Evolutionary conservation across 176 grass and related monocot species (phyloP), one percentile per base, ranked within the genome.

Genomic region (Ampelocalamus luodianensis): DNA sequence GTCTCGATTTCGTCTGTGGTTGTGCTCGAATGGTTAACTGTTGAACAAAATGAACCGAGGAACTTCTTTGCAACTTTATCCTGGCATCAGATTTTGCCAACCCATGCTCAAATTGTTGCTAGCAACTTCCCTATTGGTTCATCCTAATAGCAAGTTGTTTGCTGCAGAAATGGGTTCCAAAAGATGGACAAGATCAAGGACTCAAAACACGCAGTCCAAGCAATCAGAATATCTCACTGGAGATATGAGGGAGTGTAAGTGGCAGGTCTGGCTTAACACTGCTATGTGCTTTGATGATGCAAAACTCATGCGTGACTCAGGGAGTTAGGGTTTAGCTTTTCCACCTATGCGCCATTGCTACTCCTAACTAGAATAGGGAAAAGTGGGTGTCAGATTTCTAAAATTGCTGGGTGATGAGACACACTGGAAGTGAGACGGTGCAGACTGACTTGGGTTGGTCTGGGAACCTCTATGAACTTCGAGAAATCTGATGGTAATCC

Each of bases 101-200:
- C 20, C 20, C 4, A 17, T 20, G 45, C 77, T 68, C 16, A 50
- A 37, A 58, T 48, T 23, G 44, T 76, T 10, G 4, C 48, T 81
- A 8, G 32, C 32, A 2, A 2, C 34, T 70, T 63, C n/a, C n/a
- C 5, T 12, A 38, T 20, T 42, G 14, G 26, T 64, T 71, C 5
- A 63, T 37, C 34, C 60, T 24, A 37, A 27, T 17, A 13, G 48
- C 32, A 4, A 43, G 8, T 38, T 76, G 50, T 80, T 89, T 64
- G 71, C 74, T 96, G 54, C 90, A 99, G 97, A 34, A 92, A 99
- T 90, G 97, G 93, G 74, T 99, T 99, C 90, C 93, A 94, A 82
- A 99, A 99, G 83, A 87, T 99, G 61, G 97, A 96, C 79, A 99
- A 99, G 90, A 94, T 99, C 78, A 99, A 93, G 90, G 97, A 99